These are phyloP conservation scores for Penicillium janthinellum DNA, from an alignment of 2,329 filamentous ascomycete genomes.

Conservation along the genomic window DNA sequence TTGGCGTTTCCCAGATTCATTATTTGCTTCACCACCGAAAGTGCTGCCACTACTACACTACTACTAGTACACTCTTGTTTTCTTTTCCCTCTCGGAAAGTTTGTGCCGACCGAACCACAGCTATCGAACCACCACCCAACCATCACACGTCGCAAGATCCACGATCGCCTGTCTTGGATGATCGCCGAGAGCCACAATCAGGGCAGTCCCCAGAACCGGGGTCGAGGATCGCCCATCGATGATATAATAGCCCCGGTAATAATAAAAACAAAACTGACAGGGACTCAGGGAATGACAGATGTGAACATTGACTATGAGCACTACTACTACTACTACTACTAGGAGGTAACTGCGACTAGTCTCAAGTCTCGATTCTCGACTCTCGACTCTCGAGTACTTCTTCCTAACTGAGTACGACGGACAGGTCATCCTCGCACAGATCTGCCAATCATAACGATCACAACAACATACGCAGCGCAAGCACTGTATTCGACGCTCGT, in stretches of 20 bases:
- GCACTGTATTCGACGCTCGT: not conserved
- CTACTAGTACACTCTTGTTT: not conserved
- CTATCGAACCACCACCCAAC: not conserved
- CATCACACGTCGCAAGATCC: not conserved
- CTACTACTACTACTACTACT: not conserved
- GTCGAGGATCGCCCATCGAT: slow-evolving; percentile 3
- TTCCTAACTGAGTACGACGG: not conserved
- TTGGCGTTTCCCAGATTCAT: too few species aligned
- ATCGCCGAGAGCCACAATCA: slow-evolving; percentile 3
- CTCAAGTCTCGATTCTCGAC: not conserved
- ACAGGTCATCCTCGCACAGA: not conserved
- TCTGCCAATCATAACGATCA: not conserved
- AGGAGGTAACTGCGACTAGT: not conserved
- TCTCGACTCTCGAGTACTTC: not conserved
- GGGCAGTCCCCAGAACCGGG: slow-evolving; percentile 7
- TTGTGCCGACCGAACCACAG: not conserved
- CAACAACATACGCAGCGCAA: too few species aligned
- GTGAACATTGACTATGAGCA: not conserved
- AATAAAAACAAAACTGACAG: not conserved
- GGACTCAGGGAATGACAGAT: too few species aligned
- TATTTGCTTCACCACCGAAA: too few species aligned
- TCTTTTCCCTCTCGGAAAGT: not conserved
- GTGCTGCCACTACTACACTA: too few species aligned
- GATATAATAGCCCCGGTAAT: not conserved
- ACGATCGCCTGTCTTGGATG: slow-evolving; percentile 4